Evolutionary conservation across 805 yeast species (phyloP).

Genomic region (Wickerhamiella azymoides): DNA sequence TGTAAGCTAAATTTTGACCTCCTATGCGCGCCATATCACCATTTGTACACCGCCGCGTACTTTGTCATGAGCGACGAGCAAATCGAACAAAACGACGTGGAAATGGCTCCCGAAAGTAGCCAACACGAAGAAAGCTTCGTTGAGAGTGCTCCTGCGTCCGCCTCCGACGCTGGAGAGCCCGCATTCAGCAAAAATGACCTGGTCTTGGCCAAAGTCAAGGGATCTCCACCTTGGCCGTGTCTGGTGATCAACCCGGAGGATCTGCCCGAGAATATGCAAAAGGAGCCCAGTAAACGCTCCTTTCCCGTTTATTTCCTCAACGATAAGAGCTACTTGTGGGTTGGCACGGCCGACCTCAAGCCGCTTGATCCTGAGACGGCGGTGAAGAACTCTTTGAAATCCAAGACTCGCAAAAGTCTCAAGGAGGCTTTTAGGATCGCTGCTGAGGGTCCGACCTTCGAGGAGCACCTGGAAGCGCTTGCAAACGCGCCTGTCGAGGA

Average conservation of each 20-base stretch:
- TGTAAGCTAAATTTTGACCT: too few species aligned
- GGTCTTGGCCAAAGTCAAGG: constrained; percentile 64
- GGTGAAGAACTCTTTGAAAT: constrained; percentile 9
- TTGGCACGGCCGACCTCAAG: constrained; percentile 24
- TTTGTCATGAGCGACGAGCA: background rate
- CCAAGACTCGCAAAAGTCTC: constrained; percentile 13
- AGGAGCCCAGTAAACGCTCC: constrained; percentile 33
- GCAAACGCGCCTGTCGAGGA: background rate
- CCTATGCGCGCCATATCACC: too few species aligned
- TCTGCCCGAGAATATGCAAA: constrained; percentile 43
- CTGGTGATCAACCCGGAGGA: constrained; percentile 48
- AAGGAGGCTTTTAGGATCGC: constrained; percentile 19
- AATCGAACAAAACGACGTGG: background rate
- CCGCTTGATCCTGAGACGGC: constrained; percentile 14
- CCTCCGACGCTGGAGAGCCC: background rate
- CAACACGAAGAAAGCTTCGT: background rate
- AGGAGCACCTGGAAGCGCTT: constrained; percentile 8
- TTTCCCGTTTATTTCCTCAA: constrained; percentile 50
- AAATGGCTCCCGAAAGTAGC: background rate
- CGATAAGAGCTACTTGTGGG: constrained; percentile 62
- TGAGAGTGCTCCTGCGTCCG: background rate
- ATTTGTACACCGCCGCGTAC: background rate
- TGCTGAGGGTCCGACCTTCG: constrained; percentile 15
- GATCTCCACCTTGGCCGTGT: constrained; percentile 83
- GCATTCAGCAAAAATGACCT: constrained; percentile 15